These are phyloP conservation scores for Penicillium verrucosum DNA, from an alignment of 2,329 filamentous ascomycete species.

Conservation along the genomic window DNA sequence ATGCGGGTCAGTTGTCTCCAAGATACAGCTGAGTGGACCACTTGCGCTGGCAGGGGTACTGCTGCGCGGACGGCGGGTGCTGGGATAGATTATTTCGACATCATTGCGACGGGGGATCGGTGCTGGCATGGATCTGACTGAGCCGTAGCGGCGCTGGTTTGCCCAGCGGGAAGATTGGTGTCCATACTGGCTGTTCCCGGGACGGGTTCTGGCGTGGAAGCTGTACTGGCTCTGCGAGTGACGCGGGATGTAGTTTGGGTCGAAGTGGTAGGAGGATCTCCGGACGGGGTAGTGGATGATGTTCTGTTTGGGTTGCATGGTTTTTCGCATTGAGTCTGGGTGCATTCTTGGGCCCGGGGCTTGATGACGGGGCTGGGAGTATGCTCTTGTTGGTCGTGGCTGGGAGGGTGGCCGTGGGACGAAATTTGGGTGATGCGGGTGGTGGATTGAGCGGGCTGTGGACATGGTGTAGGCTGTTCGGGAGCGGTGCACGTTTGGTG, in stretches of 20 bases:
- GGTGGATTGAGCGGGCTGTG: constrained; percentile 21
- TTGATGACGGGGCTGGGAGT: constrained; percentile 16
- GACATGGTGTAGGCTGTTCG: constrained; percentile 18
- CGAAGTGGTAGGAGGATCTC: constrained; percentile 27
- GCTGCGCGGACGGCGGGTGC: constrained; percentile 35
- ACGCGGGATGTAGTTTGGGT: constrained; percentile 24
- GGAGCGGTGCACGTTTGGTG: constrained; percentile 27
- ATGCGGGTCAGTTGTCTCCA: constrained; percentile 23
- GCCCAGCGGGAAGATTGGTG: constrained; percentile 18
- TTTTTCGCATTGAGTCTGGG: constrained; percentile 9
- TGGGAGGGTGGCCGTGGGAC: constrained; percentile 10
- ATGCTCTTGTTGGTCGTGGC: constrained; percentile 14
- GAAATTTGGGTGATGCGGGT: constrained; percentile 29
- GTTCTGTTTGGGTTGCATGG: constrained; percentile 5
- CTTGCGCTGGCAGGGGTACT: constrained; percentile 29
- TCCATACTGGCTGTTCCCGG: constrained; percentile 11
- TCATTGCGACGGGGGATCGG: constrained; percentile 31
- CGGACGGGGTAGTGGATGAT: constrained; percentile 11
- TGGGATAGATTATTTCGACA: constrained; percentile 34
- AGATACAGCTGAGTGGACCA: constrained; percentile 31
- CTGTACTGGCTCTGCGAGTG: constrained; percentile 27
- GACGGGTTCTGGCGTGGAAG: background rate
- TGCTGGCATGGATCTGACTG: constrained; percentile 17
- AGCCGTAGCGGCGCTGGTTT: constrained; percentile 22
- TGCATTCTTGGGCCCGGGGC: constrained; percentile 5